These are phyloP conservation scores for Nidularia pulvinata DNA, from an alignment of 768 basidiomycete species.

Conservation along the genomic window DNA sequence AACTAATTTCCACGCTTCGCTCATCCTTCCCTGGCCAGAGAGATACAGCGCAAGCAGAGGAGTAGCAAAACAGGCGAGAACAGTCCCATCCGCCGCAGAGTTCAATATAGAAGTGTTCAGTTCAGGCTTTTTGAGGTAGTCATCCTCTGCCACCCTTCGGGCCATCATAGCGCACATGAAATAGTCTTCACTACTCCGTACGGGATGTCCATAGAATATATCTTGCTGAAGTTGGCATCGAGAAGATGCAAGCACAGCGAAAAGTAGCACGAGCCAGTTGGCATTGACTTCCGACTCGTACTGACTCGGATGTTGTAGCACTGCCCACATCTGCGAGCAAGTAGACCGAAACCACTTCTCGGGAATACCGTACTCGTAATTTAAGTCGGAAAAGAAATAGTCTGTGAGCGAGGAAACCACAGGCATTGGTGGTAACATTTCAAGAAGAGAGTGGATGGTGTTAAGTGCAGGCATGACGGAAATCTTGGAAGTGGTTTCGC, in stretches of 20 bases:
- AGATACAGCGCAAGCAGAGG: conserved; percentile 44
- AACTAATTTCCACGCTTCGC: conserved; percentile 49
- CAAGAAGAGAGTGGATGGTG: conserved; percentile 27
- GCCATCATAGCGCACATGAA: conserved; percentile 45
- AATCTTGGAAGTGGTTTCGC: conserved; percentile 16
- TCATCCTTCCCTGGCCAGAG: conserved; percentile 42
- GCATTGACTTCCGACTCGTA: conserved; percentile 38
- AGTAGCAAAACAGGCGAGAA: conserved; percentile 43
- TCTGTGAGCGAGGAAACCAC: conserved; percentile 31
- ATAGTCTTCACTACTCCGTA: conserved; percentile 19
- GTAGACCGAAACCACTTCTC: conserved; percentile 45
- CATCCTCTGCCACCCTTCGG: conserved; percentile 43
- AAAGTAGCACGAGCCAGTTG: conserved; percentile 51
- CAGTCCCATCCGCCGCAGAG: conserved; percentile 44
- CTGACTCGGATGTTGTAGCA: conserved; percentile 26
- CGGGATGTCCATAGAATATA: conserved; percentile 5
- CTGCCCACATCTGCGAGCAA: conserved; percentile 44
- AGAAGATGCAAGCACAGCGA: conserved; percentile 42
- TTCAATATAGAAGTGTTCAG: conserved; percentile 26
- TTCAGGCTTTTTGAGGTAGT: conserved; percentile 32
- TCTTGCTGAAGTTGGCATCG: conserved; percentile 21
- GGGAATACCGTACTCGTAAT: conserved; percentile 52
- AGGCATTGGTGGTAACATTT: conserved; percentile 25
- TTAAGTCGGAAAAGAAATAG: conserved; percentile 41
- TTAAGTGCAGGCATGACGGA: conserved; percentile 15